Evolutionary conservation across 169 alveolate species (phyloP), one percentile per base, ranked within the genome.

Genomic region (Amoebophrya sp.): DNA sequence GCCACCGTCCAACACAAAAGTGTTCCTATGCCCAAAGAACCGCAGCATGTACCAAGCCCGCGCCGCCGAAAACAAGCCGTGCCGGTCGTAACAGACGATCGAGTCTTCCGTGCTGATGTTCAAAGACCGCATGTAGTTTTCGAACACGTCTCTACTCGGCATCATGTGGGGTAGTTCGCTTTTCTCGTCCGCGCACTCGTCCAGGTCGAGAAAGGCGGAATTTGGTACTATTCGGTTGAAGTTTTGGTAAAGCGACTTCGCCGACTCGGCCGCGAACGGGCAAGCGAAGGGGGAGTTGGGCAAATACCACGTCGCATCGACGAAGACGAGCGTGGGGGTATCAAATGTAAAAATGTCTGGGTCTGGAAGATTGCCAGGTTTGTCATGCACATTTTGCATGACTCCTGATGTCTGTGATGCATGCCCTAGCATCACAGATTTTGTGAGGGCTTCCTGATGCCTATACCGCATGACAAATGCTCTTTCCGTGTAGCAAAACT

Each of bases 141-240:
- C 83, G 32, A 66, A 66, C 29, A 25, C 35, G 2, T 25, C 35
- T 3, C 7, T 2, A 2, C 32, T 2, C 18, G 83, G 83, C 83
- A 66, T 66, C 83, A 25, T 66, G 35, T 66, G 83, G 7, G 83
- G 83, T n/a, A 66, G 35, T 25, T 3, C 35, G 18, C 32, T 7
- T 2, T 2, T 0, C 12, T 2, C 18, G 83, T 66, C 83, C 32
- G 83, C 83, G 18, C 83, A 66, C 83, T 7, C 83, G 83, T 66
- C 83, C 35, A 66, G 83, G 35, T 66, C 83, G 83, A 66, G 83
- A 25, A 66, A 66, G 83, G 10, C 12, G 83, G 83, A 66, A n/a
- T 66, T 2, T 25, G 38, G 83, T 25, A 47, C 66, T 47, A 18
- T 47, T 47, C 66, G 7, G 66, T 47, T 47, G 66, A 12, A 47